Conservation (phyloP, 768 basidiomycete genomes). For the Pleurotus salmoneostramineus region DNA sequence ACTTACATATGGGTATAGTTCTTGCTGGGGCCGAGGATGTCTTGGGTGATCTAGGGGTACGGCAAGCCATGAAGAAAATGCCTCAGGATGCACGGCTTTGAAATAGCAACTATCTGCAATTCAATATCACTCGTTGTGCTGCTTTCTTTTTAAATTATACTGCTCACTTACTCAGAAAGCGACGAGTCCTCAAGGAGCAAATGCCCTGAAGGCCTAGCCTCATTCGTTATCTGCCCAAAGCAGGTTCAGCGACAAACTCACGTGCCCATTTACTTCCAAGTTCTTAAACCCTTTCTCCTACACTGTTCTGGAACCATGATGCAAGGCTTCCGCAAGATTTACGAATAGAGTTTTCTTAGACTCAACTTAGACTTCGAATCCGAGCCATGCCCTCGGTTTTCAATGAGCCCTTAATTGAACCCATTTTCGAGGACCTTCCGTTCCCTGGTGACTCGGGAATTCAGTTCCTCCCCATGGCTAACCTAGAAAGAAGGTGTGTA, state of each 20-base stretch:
- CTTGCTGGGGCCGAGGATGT: slow-evolving; percentile 80
- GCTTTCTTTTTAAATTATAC: no score
- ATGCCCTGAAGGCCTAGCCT: no score
- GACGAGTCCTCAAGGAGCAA: no score
- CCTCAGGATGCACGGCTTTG: slow-evolving; percentile 36
- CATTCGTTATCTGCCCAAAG: no score
- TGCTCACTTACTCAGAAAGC: no score
- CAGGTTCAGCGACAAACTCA: background rate
- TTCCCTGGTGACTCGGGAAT: no score
- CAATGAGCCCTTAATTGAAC: background rate
- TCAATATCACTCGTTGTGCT: background rate
- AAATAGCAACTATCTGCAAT: background rate
- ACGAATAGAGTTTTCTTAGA: background rate
- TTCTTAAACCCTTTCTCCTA: background rate
- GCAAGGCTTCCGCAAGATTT: background rate
- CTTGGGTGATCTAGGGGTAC: slow-evolving; percentile 67
- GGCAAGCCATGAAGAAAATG: slow-evolving; percentile 71
- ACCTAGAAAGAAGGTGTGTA: no score
- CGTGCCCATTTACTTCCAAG: background rate
- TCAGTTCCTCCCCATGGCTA: no score
- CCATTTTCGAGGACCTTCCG: background rate
- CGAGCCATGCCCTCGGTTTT: background rate
- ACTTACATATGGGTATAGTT: slow-evolving; percentile 28
- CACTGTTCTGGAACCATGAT: background rate
- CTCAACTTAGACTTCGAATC: background rate